Base-by-base conservation (phyloP, 441 rosid species). In the Euphorbia neoarborescens region DNA sequence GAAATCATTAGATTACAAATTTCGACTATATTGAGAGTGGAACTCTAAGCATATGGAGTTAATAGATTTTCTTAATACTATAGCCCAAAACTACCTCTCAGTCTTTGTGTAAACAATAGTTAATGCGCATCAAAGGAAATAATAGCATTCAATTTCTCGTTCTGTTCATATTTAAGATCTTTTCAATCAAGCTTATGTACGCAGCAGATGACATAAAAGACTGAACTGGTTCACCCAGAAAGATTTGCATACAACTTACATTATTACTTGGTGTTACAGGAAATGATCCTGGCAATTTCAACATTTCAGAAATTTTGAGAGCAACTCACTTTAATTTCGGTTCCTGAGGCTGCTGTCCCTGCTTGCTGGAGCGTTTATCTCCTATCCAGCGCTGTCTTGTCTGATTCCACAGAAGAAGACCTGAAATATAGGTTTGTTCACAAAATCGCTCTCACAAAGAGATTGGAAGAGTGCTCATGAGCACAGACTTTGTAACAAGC, bases 311-410 rank as follows among this genome's bases (percentile, higher is more conserved):
- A 40, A 75, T 19, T 62, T 34, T 13, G 37, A 60, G 46, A 78
- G 73, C 67, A 73, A 80, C 92, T 87, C 80, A 88, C 97, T 86
- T 92, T 73, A 84, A 83, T 44, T 83, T 75, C 53, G 95, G 86
- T 81, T 90, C 89, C 70, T 71, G 87, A 69, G 68, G 44, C 78
- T 80, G 85, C 8, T 67, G 71, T 60, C 57, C 78, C 42, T 67
- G 76, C 65, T 81, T 83, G 62, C 71, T 75, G 35, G 86, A 69
- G 67, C 69, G 77, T 71, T 83, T 83, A 74, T 75, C 87, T 79
- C 84, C 87, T 68, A 83, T 83, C 97, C 96, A 92, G 12, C 82
- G 89, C 53, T 86, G 96, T 74, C 96, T 84, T 13, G 83, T 81
- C 79, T 87, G 94, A 71, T 82, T 86, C 98, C 98, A 92, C 28